A percentile compares a stretch with the other conserved stretches of the same genome.
phyloP scores from a whole-genome alignment of 2,329 filamentous ascomycete genomes.

The Arthrobotrys entomopaga region DNA sequence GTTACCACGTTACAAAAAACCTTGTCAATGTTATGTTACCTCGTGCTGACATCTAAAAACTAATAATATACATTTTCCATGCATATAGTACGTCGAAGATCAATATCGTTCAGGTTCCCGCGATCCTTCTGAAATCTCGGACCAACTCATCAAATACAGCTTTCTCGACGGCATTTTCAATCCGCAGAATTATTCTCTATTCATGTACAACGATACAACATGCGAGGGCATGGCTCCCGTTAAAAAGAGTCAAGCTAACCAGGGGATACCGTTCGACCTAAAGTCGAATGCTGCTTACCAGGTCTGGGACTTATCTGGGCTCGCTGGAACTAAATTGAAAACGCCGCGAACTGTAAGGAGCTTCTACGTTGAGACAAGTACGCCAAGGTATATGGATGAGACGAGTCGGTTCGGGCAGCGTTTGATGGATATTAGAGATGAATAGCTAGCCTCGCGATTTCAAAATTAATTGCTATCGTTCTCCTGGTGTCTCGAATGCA shows the following conservation, averaged over 20 bases:
- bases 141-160: slow-evolving; percentile 37
- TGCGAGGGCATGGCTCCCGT: slow-evolving; percentile 32
- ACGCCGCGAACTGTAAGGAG: slow-evolving; percentile 31
- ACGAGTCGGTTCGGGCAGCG: not conserved
- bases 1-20: too few species aligned
- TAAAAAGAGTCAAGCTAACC: not conserved
- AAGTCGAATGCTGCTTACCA: slow-evolving; percentile 10
- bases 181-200: slow-evolving; percentile 19
- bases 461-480: too few species aligned
- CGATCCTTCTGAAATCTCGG: slow-evolving; percentile 29
- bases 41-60: too few species aligned
- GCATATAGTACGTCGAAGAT: slow-evolving; percentile 18
- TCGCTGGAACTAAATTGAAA: slow-evolving; percentile 23
- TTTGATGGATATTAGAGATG: slow-evolving; percentile 18
- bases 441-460: too few species aligned
- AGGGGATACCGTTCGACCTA: slow-evolving; percentile 3
- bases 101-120: slow-evolving; percentile 30
- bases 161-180: slow-evolving; percentile 37
- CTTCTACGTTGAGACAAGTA: slow-evolving; percentile 35
- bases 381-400: slow-evolving; percentile 23
- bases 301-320: slow-evolving; percentile 34
- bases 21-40: too few species aligned
- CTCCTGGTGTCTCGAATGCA: too few species aligned
- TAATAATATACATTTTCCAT: not conserved
- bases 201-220: slow-evolving; percentile 32